Percentiles rank a stretch among this genome's conserved stretches.
Evolutionary conservation across 768 basidiomycete species (phyloP).

Genomic region (Psilocybe cyanescens): DNA sequence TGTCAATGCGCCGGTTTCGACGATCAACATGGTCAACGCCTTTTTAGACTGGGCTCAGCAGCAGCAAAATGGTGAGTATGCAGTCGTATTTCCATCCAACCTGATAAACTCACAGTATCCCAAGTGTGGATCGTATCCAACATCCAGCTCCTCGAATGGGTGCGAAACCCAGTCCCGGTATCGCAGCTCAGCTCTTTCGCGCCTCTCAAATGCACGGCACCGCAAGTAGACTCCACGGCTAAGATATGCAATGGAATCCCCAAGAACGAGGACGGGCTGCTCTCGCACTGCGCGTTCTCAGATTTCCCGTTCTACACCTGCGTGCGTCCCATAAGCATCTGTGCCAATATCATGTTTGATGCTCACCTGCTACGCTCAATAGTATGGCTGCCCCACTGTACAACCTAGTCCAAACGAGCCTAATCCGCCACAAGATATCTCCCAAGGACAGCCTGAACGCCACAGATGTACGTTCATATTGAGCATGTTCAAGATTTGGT

Average conservation of each 20-base stretch:
- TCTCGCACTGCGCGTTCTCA: conserved; percentile 63
- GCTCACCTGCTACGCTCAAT: conserved; percentile 1
- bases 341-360: not conserved
- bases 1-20: conserved; percentile 48
- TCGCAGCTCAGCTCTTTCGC: conserved; percentile 56
- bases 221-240: conserved; percentile 52
- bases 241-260: conserved; percentile 83
- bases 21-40: conserved; percentile 75
- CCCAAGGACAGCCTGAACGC: conserved; percentile 48
- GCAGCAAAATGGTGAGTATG: conserved; percentile 58
- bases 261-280: conserved; percentile 62
- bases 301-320: conserved; percentile 85
- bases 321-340: conserved; percentile 42
- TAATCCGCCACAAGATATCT: conserved; percentile 62
- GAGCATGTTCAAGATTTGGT: not conserved
- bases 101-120: not conserved
- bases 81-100: not conserved
- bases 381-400: conserved; percentile 76
- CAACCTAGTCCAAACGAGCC: conserved; percentile 62
- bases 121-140: conserved; percentile 77
- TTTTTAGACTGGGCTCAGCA: conserved; percentile 85
- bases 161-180: conserved; percentile 67
- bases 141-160: conserved; percentile 76
- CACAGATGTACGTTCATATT: conserved; percentile 51
- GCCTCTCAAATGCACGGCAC: conserved; percentile 67